phyloP scores from a whole-genome alignment of 805 yeast genomes.

The Zygoascus flipseniorum region DNA sequence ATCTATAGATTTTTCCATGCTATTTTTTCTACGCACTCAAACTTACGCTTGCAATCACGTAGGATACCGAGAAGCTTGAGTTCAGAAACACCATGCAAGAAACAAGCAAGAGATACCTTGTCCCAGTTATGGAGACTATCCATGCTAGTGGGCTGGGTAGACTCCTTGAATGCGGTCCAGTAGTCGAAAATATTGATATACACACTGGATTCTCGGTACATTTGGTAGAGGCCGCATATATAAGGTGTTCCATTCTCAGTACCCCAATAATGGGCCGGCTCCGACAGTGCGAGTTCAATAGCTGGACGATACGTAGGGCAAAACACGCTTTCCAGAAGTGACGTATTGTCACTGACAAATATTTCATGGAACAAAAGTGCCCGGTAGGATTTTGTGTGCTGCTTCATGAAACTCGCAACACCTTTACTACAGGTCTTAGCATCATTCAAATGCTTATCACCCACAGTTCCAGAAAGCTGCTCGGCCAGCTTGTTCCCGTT shows the following conservation, averaged over 20 bases:
- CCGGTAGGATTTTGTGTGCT: conserved; percentile 5
- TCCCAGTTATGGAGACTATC: conserved; percentile 45
- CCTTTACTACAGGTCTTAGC: background rate
- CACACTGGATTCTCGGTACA: conserved; percentile 73
- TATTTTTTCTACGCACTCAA: conserved; percentile 60
- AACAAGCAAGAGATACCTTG: conserved; percentile 57
- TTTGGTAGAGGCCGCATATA: conserved; percentile 48
- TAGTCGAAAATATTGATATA: conserved; percentile 61
- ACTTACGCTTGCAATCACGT: conserved; percentile 48
- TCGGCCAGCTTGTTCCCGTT: background rate
- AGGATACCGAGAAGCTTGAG: conserved; percentile 61
- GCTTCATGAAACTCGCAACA: background rate
- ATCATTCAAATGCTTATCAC: background rate
- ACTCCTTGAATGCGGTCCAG: conserved; percentile 48
- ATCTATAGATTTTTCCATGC: conserved; percentile 57
- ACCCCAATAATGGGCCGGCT: conserved; percentile 30
- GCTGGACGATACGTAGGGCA: conserved; percentile 38
- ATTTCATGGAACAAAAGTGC: conserved; percentile 34
- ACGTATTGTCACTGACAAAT: conserved; percentile 31
- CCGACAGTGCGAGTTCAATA: conserved; percentile 34
- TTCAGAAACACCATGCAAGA: conserved; percentile 66
- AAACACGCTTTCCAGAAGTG: conserved; percentile 31
- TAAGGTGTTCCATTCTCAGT: conserved; percentile 40
- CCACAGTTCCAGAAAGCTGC: too few species aligned
- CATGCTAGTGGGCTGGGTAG: background rate